These are phyloP conservation scores for Aspergillus pseudoterreus DNA, from an alignment of 2,329 filamentous ascomycete genomes.

Conservation along the genomic window DNA sequence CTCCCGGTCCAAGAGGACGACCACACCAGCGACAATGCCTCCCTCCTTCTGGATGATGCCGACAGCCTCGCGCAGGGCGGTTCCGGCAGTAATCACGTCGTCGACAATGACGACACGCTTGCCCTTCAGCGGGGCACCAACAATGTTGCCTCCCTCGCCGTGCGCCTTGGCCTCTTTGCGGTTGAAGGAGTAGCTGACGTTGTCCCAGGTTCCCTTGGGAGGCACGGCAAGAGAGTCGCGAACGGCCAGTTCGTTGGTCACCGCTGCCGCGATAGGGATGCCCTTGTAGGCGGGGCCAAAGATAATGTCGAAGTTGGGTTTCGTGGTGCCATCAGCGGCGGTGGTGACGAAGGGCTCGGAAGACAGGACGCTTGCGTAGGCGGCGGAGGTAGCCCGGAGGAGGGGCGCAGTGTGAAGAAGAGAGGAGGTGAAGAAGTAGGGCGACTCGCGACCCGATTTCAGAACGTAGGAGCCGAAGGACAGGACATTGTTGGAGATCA, in stretches of 20 bases:
- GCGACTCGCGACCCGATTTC: slow-evolving; percentile 85
- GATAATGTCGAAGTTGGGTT: slow-evolving; percentile 70
- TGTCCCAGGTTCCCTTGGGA: slow-evolving; percentile 57
- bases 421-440: slow-evolving; percentile 98
- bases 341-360: slow-evolving; percentile 42
- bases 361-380: slow-evolving; percentile 67
- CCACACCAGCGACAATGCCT: slow-evolving; percentile 77
- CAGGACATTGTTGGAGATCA: slow-evolving; percentile 20
- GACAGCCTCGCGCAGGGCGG: slow-evolving; percentile 88
- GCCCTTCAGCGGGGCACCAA: slow-evolving; percentile 79
- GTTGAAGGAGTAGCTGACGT: slow-evolving; percentile 83
- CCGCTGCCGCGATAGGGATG: slow-evolving; percentile 79
- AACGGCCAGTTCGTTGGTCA: slow-evolving; percentile 70
- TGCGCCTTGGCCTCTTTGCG: slow-evolving; percentile 96
- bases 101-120: slow-evolving; percentile 88
- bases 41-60: slow-evolving; percentile 83
- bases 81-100: slow-evolving; percentile 94
- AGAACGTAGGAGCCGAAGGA: slow-evolving; percentile 48
- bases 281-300: slow-evolving; percentile 97
- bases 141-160: slow-evolving; percentile 89
- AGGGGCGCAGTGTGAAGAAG: slow-evolving; percentile 80
- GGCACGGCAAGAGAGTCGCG: slow-evolving; percentile 48
- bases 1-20: slow-evolving; percentile 66
- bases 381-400: slow-evolving; percentile 70
- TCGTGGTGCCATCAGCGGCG: slow-evolving; percentile 30